phyloP scores from a whole-genome alignment of 768 basidiomycete genomes.

The Pleurotus djamor region DNA sequence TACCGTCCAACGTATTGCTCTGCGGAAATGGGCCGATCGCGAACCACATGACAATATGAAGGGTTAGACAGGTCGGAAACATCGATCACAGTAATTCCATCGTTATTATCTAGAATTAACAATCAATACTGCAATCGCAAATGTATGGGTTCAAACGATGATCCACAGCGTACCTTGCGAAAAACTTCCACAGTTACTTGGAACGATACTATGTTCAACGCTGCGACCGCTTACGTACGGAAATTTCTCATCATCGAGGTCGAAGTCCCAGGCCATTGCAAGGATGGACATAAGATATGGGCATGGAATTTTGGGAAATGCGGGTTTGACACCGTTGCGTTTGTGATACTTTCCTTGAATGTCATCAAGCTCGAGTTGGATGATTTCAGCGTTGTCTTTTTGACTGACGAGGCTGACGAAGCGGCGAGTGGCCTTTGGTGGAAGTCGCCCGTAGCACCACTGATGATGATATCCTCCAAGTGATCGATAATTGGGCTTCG shows the following conservation, averaged over 20 bases:
- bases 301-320: constrained; percentile 23
- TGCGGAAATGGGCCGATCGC: background rate
- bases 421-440: constrained; percentile 25
- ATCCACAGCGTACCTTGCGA: constrained; percentile 18
- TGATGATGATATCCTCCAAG: constrained; percentile 36
- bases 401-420: constrained; percentile 29
- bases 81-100: constrained; percentile 31
- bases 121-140: background rate
- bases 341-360: constrained; percentile 27
- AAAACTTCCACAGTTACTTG: constrained; percentile 19
- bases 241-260: constrained; percentile 16
- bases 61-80: constrained; percentile 24
- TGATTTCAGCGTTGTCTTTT: constrained; percentile 29
- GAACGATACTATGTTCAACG: constrained; percentile 14
- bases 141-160: background rate
- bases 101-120: constrained; percentile 26
- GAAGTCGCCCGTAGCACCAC: constrained; percentile 33
- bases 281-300: constrained; percentile 28
- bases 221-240: constrained; percentile 13
- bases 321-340: constrained; percentile 10
- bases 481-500: constrained; percentile 29
- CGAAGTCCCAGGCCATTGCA: constrained; percentile 22
- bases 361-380: constrained; percentile 19
- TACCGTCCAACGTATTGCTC: constrained; percentile 5
- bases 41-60: constrained; percentile 22